phyloP scores from a whole-genome alignment of 495 filamentous ascomycete genomes.

The Hapsidospora chrysogenum region DNA sequence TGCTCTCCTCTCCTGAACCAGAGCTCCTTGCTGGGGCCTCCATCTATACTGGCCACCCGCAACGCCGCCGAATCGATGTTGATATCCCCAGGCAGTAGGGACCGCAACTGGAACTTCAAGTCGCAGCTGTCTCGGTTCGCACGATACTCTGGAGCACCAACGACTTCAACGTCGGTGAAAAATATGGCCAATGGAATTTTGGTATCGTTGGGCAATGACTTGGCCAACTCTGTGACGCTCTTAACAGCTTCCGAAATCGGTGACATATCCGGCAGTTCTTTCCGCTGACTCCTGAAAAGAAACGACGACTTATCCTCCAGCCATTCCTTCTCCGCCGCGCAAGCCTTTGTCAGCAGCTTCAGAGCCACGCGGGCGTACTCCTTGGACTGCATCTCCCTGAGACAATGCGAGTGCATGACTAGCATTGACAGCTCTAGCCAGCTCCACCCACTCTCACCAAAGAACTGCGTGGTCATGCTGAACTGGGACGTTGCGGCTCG shows the following conservation, averaged over 20 bases:
- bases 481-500: constrained; percentile 62
- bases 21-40: constrained; percentile 40
- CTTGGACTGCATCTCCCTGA: constrained; percentile 55
- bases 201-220: constrained; percentile 44
- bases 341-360: constrained; percentile 58
- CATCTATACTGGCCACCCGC: constrained; percentile 34
- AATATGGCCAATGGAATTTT: constrained; percentile 51
- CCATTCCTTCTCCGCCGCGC: constrained; percentile 34
- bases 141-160: constrained; percentile 52
- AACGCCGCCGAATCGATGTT: constrained; percentile 48
- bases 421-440: constrained; percentile 68
- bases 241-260: constrained; percentile 43
- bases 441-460: constrained; percentile 65
- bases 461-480: constrained; percentile 64
- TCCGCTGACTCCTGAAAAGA: constrained; percentile 3
- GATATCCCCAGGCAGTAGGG: constrained; percentile 56
- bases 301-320: constrained; percentile 20
- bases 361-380: constrained; percentile 67
- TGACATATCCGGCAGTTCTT: constrained; percentile 33
- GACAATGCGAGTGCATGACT: constrained; percentile 68
- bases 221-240: constrained; percentile 47
- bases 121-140: constrained; percentile 64
- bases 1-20: constrained; percentile 39
- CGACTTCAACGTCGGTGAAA: constrained; percentile 53
- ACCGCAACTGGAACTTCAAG: constrained; percentile 49